Base-by-base conservation (phyloP, 1,284 basidiomycete genomes). In the Veloboletus limbatus region DNA sequence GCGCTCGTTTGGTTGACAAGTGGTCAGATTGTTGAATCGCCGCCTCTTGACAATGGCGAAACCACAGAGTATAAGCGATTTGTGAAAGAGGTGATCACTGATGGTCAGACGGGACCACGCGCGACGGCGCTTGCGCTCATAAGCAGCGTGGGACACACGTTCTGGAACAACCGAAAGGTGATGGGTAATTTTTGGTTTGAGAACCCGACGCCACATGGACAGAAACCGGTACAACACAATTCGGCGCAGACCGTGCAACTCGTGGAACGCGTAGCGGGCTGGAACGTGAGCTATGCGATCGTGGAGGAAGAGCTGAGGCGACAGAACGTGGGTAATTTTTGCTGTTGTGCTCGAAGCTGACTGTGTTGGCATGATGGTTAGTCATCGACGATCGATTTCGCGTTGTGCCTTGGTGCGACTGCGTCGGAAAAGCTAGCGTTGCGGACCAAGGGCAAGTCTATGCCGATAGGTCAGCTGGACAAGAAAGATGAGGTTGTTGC, bases 401-500 rank as follows among this genome's bases (percentile, higher is more conserved):
- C 90, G 30, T 76, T 99, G 30, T 98, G 96, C 66, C 76, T 99
- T 38, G 93, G 94, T 20, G 94, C 96, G 16, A 93, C 96, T 20
- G 78, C 81, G 35, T 75, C 78, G 36, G 88, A 93, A 47, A 85
- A 85, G 57, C 75, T 87, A 32, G 92, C 92, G 0, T 69, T 73
- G 36, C 81, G 91, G 40, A 95, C 93, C 55, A 81, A 82, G 70
- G 72, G 74, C 48, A 81, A 79, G 69, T 62, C 66, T 43, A 57
- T 67, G 20, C 62, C 70, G 31, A 53, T 59, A 25, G 68, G 70
- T 31, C 76, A 79, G 10, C 76, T 99, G 27, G 96, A 98, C 53
- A 97, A 97, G 72, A 99, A 99, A 72, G 96, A 99, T 62, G 97
- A 99, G 68, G 78, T 97, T 1, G 96, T 99, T 2, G 96, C 95